These are phyloP conservation scores for Dipodascus albidus DNA, from an alignment of 805 yeast species.

Conservation along the genomic window DNA sequence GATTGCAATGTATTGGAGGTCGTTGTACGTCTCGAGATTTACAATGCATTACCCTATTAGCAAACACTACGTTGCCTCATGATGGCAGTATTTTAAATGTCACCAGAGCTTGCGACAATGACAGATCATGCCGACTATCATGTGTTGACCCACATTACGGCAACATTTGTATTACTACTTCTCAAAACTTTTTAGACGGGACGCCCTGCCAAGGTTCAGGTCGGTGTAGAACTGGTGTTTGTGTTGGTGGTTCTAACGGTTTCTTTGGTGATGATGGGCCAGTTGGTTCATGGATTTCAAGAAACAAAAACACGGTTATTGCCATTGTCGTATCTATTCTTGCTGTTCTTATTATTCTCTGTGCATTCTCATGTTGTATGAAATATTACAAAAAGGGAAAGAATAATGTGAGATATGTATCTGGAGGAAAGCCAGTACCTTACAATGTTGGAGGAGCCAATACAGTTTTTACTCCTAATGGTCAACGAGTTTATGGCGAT, in stretches of 20 bases:
- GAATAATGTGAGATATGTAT: background rate
- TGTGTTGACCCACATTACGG: constrained; percentile 20
- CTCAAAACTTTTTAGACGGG: constrained; percentile 25
- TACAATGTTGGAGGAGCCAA: background rate
- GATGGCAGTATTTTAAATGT: constrained; percentile 17
- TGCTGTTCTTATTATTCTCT: background rate
- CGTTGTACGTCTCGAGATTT: constrained; percentile 26
- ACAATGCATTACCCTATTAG: constrained; percentile 24
- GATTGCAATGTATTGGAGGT: constrained; percentile 23
- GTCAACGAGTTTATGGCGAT: background rate
- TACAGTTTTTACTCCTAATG: background rate
- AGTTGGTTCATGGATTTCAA: background rate
- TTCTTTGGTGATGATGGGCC: background rate
- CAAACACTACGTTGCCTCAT: constrained; percentile 12
- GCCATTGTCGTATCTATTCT: background rate
- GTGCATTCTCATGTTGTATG: background rate
- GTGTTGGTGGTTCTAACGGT: constrained; percentile 18
- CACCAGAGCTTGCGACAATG: constrained; percentile 21
- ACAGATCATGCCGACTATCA: constrained; percentile 19
- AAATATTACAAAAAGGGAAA: background rate
- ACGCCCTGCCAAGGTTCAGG: constrained; percentile 25
- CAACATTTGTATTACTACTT: constrained; percentile 17
- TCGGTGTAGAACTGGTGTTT: constrained; percentile 19
- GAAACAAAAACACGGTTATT: background rate
- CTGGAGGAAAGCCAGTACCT: background rate